Base-by-base conservation (phyloP, 768 basidiomycete species). In the Neoboletus magnificus region DNA sequence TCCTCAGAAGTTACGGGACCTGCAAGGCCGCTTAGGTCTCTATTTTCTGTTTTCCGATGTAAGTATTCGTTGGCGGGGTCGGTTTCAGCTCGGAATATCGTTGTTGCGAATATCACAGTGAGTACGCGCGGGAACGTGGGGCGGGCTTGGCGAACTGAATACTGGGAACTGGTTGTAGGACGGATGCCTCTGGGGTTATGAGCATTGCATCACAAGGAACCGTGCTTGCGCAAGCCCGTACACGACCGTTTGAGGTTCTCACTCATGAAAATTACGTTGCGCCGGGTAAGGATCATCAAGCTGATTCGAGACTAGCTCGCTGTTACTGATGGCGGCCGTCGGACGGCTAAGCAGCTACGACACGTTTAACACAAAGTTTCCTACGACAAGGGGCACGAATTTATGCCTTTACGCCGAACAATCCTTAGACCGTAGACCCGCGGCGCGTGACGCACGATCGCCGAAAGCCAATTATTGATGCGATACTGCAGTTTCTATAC, bases 11-110 rank as follows among this genome's bases (percentile, higher is more conserved):
- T 75, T 93, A 64, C 83, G 87, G 58, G 90, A 96, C 69, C 78
- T 89, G 37, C 84, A 89, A 68, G 91, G 91, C 54, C 84, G 86
- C 48, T 77, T 79, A 63, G 89, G 93, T n/a, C 76, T 91, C 43
- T 94, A 89, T 71, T 94, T 97, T 64, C 73, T 93, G 51, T 97
- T 95, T 65, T 87, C 93, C 8, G 93, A 97, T 71, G 91, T 91
- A 63, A 92, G 91, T 68, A 83, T 96, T 54, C 82, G 91, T 18
- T 82, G 81, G 76, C 78, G 82, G 25, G 93, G 93, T 9, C 80
- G 78, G 18, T 97, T 86, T 73, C 82, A 84, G 65, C 77, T 95
- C 52, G 82, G 84, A 49, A 79, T 93, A 52, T 85, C 81, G 48
- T 77, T 95, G 49, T 77, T 91, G 71, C 81, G 82, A 66, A 82